Evolutionary conservation across 441 rosid species (phyloP), one percentile per base, ranked within the genome.

Genomic region (Pelargonium citronellum): DNA sequence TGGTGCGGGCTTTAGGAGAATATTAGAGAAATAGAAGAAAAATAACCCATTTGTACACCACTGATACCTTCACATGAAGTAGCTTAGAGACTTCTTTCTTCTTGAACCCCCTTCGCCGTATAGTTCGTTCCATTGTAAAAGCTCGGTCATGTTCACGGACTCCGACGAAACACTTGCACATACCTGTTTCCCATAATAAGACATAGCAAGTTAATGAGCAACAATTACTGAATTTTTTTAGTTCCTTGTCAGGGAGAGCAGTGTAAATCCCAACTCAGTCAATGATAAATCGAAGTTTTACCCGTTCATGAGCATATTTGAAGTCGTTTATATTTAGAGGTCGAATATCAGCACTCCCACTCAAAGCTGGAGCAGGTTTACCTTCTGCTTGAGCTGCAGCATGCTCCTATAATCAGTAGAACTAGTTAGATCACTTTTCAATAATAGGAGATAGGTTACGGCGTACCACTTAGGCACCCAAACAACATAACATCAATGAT

Each of bases 71-170:
- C 63, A 95, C 97, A 92, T 89, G 84, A 92, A 95, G 81, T 95
- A 95, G 82, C 98, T 95, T 16, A 92, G 88, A 15, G 97, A 85
- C 37, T 72, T 83, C 84, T 81, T 91, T 87, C 89, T 95, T 78
- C 98, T 91, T 0, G 99, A 88, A 71, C 99, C 99, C 39, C 99
- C 99, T 83, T 95, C 99, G 37, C 99, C 99, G 19, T 95, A 95
- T 51, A 95, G 74, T 55, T 95, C 98, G 62, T 95, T 95, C 99
- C 99, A 95, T 69, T 89, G 98, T 37, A 88, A 86, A 37, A 95
- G 92, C 81, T 95, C 98, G 39, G 81, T 95, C 97, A 92, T 95
- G 75, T 87, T 95, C 11, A 87, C 73, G 1, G 98, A 92, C 78
- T 95, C 99, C 1, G 98, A 86, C 19, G 98, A 89, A 15, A 95